Evolutionary conservation across 768 basidiomycete species (phyloP), one percentile per base, ranked within the genome.

Genomic region (Termitomyces sp.): DNA sequence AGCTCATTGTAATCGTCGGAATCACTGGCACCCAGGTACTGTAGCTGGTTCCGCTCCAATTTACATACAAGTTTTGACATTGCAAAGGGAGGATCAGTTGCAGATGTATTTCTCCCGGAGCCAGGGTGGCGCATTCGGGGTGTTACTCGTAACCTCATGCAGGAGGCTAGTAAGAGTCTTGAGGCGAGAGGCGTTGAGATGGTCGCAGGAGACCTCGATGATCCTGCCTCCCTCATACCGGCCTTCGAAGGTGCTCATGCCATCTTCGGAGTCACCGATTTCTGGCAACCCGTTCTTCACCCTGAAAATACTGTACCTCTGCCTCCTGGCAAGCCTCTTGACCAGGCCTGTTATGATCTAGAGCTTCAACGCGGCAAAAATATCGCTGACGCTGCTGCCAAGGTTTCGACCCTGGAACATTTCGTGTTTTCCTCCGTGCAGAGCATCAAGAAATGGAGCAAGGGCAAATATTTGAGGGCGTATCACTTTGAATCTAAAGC

Each of bases 251-350:
- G 52, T n/a, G 57, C 57, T 38, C 52, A 58, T 10, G 46, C 46
- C 45, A 53, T 58, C 26, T 58, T 58, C 8, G 57, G 52, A 14
- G 52, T 58, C 36, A 58, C 57, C n/a, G 52, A 58, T 35, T 58
- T 58, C 33, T 58, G 57, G 57, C 57, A 58, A 33, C 57, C 57
- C 26, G 16, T 58, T 20, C 16, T 53, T 6, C 42, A 46, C 14
- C 51, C 36, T 30, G 36, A 48, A 3, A 40, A 24, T 26, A 18
- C 57, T 4, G 26, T 42, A 18, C 32, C 50, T 38, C 52, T 53
- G 22, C 30, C 42, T 36, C 7, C 35, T 0, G 50, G 20, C 2
- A 22, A 44, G 28, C 40, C 49, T 49, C 42, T 52, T 18, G 22
- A 32, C 14, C 4, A 54, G 16, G 52, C 45, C 10, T 58, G 57